phyloP scores from a whole-genome alignment of 148 eudicot genomes.

The Rhododendron vialii region DNA sequence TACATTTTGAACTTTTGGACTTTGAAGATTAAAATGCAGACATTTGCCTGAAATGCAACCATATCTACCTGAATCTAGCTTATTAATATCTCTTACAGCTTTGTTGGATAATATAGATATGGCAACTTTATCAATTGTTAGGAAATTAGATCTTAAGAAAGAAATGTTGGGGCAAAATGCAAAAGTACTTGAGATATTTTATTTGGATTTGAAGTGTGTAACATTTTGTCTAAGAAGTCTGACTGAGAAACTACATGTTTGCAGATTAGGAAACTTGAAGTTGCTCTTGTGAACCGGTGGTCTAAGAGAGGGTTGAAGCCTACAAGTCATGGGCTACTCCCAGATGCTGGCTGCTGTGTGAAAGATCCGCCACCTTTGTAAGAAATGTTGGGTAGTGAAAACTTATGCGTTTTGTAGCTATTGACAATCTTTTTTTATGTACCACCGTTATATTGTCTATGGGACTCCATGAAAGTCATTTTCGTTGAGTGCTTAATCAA shows the following conservation, averaged over 20 bases:
- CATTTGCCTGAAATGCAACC: not conserved
- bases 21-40: not conserved
- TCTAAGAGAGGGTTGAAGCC: conserved; percentile 46
- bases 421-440: not conserved
- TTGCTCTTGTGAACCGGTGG: conserved; percentile 52
- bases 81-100: not conserved
- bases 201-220: not conserved
- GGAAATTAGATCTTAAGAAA: not conserved
- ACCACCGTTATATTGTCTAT: not conserved
- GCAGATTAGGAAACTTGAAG: conserved; percentile 66
- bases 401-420: too few species aligned
- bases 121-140: not conserved
- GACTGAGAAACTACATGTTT: conserved; percentile 12
- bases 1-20: not conserved
- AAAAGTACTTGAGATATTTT: not conserved
- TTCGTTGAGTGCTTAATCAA: not conserved
- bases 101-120: not conserved
- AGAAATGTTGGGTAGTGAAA: conserved; percentile 13
- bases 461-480: not conserved
- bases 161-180: not conserved
- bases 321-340: conserved; percentile 42
- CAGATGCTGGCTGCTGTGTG: conserved; percentile 26
- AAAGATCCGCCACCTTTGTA: conserved; percentile 30
- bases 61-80: not conserved
- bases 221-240: not conserved